Evolutionary conservation across 2,329 filamentous ascomycete species (phyloP), one percentile per base, ranked within the genome.

Genomic region (Arthrobotrys sphaeroides): DNA sequence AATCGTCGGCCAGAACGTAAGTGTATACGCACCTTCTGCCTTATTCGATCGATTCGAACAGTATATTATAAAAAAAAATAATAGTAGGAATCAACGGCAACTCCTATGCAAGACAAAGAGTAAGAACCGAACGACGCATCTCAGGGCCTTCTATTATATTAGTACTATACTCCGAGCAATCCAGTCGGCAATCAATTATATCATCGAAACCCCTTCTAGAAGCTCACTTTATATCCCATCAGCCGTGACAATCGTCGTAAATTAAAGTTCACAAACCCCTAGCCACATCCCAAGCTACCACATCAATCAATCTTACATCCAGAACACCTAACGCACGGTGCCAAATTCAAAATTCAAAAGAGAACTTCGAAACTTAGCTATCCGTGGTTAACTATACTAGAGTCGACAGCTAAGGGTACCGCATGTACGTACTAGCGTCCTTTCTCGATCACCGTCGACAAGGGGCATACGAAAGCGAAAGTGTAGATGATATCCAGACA

Each of bases 51-150:
- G n/a, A n/a, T n/a, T n/a, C n/a, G n/a, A n/a, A n/a, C n/a, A n/a
- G n/a, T n/a, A n/a, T n/a, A n/a, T n/a, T n/a, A n/a, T n/a, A n/a
- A n/a, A n/a, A n/a, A n/a, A n/a, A n/a, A n/a, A n/a, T n/a, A n/a
- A n/a, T n/a, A n/a, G n/a, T 2, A 40, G 12, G n/a, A 7, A 9
- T 31, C 5, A 10, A 7, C n/a, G 45, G 31, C 9, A 16, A 24
- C 28, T 38, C 51, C 51, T 55, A 55, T 55, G 18, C 28, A 22
- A 38, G 51, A 55, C 31, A 55, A 38, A 55, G 22, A 22, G 51
- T 55, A 31, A 55, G 51, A 55, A 38, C 24, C n/a, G 28, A 20
- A 38, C 10, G 31, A 55, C 38, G 31, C 16, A 55, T 55, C 16
- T 18, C 16, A 22, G 7, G 9, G 40, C 40, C 3, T n/a, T n/a